Conservation (phyloP, 805 yeast genomes). For the Pichia insulana region DNA sequence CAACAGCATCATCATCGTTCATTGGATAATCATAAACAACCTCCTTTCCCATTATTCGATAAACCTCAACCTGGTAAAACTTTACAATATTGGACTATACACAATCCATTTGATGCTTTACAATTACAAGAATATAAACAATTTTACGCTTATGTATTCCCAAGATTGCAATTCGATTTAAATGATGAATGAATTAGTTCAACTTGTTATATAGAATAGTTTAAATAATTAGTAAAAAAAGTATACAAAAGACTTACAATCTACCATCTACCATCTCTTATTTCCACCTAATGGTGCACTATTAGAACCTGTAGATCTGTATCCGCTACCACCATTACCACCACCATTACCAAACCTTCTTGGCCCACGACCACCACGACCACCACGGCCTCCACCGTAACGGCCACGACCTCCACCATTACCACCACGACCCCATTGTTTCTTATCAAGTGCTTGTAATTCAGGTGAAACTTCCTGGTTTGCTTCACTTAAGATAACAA, state of each 20-base stretch:
- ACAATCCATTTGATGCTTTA: conserved; percentile 13
- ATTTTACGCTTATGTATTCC: conserved; percentile 11
- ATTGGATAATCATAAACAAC: neutral
- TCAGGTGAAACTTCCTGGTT: conserved; percentile 82
- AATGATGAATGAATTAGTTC: neutral
- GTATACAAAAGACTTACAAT: too few relatives aligned
- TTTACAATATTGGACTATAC: conserved; percentile 10
- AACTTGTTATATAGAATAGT: neutral
- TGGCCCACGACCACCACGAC: conserved; percentile 39
- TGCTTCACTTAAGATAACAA: conserved; percentile 90
- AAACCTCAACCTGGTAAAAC: neutral
- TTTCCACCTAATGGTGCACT: conserved; percentile 35
- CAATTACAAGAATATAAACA: conserved; percentile 14
- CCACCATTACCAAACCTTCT: conserved; percentile 23
- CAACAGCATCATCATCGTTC: neutral
- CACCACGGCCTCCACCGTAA: conserved; percentile 39
- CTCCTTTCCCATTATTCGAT: conserved; percentile 4
- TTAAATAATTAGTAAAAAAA: neutral
- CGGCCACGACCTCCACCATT: conserved; percentile 51
- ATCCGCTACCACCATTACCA: conserved; percentile 23
- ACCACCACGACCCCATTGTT: conserved; percentile 49
- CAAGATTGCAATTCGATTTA: conserved; percentile 1
- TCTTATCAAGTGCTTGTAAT: conserved; percentile 66
- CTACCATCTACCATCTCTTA: conserved; percentile 31
- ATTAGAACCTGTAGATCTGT: conserved; percentile 34